Percentiles rank a stretch among this genome's conserved stretches.
phyloP scores from a whole-genome alignment of 805 yeast species.

The Starmerella floris region DNA sequence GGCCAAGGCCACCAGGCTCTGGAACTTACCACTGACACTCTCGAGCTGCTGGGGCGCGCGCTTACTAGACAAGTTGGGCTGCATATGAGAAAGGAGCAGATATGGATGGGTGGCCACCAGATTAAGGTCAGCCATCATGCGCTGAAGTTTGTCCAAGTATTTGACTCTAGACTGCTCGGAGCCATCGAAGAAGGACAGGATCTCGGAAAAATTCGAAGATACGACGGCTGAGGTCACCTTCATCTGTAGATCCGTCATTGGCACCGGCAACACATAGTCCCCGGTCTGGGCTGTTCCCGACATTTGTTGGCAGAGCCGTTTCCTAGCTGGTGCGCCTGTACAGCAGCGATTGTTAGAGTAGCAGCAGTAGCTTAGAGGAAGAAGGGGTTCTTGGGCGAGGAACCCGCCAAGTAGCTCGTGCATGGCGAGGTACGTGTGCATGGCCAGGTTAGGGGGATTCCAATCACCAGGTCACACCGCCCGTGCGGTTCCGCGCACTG shows the following conservation, averaged over 20 bases:
- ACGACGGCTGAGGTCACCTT: slow-evolving; percentile 85
- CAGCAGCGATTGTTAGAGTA: no score
- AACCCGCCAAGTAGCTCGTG: neutral
- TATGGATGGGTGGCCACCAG: slow-evolving; percentile 83
- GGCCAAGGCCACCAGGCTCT: slow-evolving; percentile 50
- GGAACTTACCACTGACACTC: slow-evolving; percentile 47
- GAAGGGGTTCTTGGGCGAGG: neutral
- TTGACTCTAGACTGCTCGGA: slow-evolving; percentile 39
- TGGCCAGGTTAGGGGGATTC: no score
- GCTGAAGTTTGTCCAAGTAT: slow-evolving; percentile 45
- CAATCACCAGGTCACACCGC: no score
- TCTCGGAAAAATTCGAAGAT: slow-evolving; percentile 81
- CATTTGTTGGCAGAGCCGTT: neutral
- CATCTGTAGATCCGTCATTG: slow-evolving; percentile 42
- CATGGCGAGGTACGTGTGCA: no score
- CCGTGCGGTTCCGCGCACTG: no score
- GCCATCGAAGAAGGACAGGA: slow-evolving; percentile 66
- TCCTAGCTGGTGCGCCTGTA: no score
- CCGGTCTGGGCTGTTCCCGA: slow-evolving; percentile 1
- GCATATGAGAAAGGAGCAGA: slow-evolving; percentile 64
- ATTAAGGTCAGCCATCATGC: slow-evolving; percentile 62
- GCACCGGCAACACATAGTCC: slow-evolving; percentile 18
- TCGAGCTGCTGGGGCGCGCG: slow-evolving; percentile 55
- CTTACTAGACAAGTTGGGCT: slow-evolving; percentile 54
- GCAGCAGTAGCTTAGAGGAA: no score